These are phyloP conservation scores for Comarum palustre DNA, from an alignment of 306 rosid genomes.

Conservation along the genomic window DNA sequence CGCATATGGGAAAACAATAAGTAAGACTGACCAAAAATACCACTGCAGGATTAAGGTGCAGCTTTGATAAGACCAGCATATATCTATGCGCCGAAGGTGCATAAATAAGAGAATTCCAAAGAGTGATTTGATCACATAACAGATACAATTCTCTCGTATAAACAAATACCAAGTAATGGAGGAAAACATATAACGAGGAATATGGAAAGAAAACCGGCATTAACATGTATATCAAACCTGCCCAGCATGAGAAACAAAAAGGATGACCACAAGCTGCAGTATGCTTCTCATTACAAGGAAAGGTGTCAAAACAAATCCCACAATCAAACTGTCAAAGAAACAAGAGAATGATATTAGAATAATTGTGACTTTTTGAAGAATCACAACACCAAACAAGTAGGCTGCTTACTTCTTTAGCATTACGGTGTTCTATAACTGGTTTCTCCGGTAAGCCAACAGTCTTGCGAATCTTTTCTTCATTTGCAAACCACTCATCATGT, in stretches of 20 bases:
- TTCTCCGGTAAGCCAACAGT: constrained; percentile 54
- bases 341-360: constrained; percentile 14
- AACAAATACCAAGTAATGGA: neutral
- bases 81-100: neutral
- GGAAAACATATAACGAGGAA: neutral
- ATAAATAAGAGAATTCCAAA: neutral
- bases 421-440: constrained; percentile 36
- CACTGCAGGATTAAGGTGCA: neutral
- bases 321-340: constrained; percentile 43
- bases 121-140: neutral
- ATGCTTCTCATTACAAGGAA: constrained; percentile 36
- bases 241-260: constrained; percentile 53
- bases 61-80: neutral
- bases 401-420: constrained; percentile 43
- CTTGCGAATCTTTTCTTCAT: constrained; percentile 59
- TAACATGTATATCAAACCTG: constrained; percentile 35
- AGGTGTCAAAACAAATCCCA: constrained; percentile 58
- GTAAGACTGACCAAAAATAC: neutral
- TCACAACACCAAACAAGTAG: neutral
- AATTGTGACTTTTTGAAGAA: neutral
- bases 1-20: neutral
- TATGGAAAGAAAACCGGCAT: neutral
- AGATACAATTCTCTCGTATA: neutral
- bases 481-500: constrained; percentile 70
- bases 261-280: constrained; percentile 58